A percentile compares a stretch with the other conserved stretches of the same genome.
phyloP scores from a whole-genome alignment of 345 rosid species.

The Eucalyptus tenuipes region DNA sequence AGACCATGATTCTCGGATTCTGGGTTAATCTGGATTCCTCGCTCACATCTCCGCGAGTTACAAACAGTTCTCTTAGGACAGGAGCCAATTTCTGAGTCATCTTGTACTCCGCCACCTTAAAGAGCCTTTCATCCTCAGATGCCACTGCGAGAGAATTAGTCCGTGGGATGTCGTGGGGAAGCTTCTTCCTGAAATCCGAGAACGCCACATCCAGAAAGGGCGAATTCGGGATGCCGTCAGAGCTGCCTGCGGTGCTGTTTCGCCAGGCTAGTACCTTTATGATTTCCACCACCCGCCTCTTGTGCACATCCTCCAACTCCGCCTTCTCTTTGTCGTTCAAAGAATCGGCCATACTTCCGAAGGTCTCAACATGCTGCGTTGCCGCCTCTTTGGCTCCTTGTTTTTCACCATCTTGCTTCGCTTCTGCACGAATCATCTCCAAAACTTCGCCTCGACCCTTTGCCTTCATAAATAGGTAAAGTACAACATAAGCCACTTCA shows the following conservation, averaged over 20 bases:
- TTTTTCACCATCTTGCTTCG: neutral
- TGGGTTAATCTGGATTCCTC: neutral
- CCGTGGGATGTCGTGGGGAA: neutral
- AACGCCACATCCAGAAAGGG: neutral
- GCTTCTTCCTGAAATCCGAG: neutral
- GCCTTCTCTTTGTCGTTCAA: neutral
- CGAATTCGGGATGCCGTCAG: neutral
- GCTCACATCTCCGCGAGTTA: neutral
- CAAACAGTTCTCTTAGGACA: neutral
- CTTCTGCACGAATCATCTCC: neutral
- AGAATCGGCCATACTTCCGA: neutral
- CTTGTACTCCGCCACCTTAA: neutral
- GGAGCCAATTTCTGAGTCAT: neutral
- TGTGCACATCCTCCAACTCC: neutral
- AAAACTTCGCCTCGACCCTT: neutral
- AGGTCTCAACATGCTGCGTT: neutral
- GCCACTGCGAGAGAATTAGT: neutral
- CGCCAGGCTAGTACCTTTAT: neutral
- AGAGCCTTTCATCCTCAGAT: neutral
- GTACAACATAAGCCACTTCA: accelerated
- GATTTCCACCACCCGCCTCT: neutral
- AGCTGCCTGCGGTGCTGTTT: neutral
- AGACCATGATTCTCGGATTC: neutral
- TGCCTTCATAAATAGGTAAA: neutral
- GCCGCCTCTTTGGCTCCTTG: neutral